These are phyloP conservation scores for Spirogloea muscicola DNA, from an alignment of 139 green algal species.

Conservation along the genomic window DNA sequence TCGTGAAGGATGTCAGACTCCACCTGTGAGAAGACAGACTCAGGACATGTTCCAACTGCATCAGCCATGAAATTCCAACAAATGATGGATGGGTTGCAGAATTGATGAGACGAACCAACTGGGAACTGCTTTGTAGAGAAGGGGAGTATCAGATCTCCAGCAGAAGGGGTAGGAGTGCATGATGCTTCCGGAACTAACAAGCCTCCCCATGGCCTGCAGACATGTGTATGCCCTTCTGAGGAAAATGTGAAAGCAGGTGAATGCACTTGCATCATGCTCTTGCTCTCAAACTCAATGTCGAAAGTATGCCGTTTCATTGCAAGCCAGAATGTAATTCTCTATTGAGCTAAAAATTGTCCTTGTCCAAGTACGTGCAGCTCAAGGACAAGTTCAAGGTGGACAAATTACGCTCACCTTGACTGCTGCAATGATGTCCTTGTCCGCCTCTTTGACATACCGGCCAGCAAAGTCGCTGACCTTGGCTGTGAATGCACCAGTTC, in stretches of 20 bases:
- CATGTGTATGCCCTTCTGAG: too few species aligned
- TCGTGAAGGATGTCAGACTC: too few species aligned
- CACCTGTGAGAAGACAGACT: too few species aligned
- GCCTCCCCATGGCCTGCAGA: constrained; percentile 54
- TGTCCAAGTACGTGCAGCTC: background rate
- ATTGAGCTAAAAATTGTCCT: background rate
- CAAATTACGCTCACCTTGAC: too few species aligned
- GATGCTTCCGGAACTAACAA: constrained; percentile 69
- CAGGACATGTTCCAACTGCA: too few species aligned
- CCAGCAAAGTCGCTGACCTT: constrained; percentile 75
- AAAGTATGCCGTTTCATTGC: too few species aligned
- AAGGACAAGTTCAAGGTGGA: too few species aligned
- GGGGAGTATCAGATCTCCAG: constrained; percentile 91
- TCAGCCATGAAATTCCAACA: too few species aligned
- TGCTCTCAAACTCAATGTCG: too few species aligned
- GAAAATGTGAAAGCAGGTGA: too few species aligned
- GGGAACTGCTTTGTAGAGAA: constrained; percentile 75
- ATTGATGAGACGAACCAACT: constrained; percentile 67
- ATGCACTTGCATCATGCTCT: too few species aligned
- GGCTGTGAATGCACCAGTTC: constrained; percentile 76
- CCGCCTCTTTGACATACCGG: constrained; percentile 59
- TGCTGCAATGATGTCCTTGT: constrained; percentile 87
- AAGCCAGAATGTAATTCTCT: background rate
- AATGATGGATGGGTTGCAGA: background rate
- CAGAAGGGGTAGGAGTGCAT: constrained; percentile 95